Base-by-base conservation (phyloP, 495 filamentous ascomycete genomes). In the Viridothelium virens region DNA sequence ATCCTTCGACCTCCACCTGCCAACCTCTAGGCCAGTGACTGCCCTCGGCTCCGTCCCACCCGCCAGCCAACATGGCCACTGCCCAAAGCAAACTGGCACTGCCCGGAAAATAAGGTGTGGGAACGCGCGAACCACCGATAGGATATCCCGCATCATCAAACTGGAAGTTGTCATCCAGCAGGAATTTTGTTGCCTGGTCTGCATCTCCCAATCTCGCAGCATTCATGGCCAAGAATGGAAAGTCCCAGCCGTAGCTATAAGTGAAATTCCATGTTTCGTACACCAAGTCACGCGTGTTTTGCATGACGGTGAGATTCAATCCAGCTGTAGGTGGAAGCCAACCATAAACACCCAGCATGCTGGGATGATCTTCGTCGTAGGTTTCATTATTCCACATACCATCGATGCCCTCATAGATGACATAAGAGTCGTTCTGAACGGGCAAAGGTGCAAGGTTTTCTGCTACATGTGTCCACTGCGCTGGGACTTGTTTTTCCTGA, bases 61-160 rank as follows among this genome's bases (percentile, higher is more conserved):
- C 82, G 64, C 82, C 81, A 6, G 80, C 79, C 78, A 85, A 80
- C 81, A 84, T 84, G 6, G 78, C 82, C 65, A 80, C 75, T 3
- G 82, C 82, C 10, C 82, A 59, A 63, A 86, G 63, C 62, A 84
- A 74, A 18, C 76, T 74, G 12, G 78, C 77, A 46, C 75, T 76
- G 25, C 77, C 78, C 1, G 83, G 83, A 47, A 85, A 83, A 71
- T 84, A 85, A 9, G 82, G 82, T 38, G 83, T 85, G 38, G 83
- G 77, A 36, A 84, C 82, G 39, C 80, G 73, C 38, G 74, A 71
- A 11, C 81, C 81, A 2, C 83, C 82, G 38, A 80, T 77, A 3
- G 77, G 78, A 74, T 82, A 82, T 3, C 84, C 81, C 2, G 80
- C 77, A 69, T 82, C 80, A 71, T 84, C 79, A 67, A 84, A 83